phyloP scores from a whole-genome alignment of 352 stramenopile species.

The Thalassiosira hispida region DNA sequence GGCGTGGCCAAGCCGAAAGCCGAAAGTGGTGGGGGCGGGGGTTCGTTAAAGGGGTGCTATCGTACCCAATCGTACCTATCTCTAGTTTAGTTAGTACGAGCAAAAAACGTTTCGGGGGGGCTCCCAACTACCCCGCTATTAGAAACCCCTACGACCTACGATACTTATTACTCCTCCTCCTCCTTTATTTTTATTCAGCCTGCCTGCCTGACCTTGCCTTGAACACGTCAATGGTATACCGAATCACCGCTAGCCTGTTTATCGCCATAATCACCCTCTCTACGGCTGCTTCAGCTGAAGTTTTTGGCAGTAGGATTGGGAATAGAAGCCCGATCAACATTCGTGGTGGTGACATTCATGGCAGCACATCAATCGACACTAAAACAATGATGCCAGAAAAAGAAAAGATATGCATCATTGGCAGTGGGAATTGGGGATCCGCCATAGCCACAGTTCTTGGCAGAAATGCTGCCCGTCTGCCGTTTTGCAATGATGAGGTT shows the following conservation, averaged over 20 bases:
- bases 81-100: too few species aligned
- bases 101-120: too few species aligned
- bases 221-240: not conserved
- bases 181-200: too few species aligned
- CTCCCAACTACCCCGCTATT: too few species aligned
- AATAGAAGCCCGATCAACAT: not conserved
- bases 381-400: slow-evolving; percentile 27
- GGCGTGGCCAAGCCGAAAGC: too few species aligned
- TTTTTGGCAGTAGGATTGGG: not conserved
- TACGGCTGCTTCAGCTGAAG: not conserved
- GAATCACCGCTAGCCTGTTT: not conserved
- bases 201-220: too few species aligned
- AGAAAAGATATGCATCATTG: slow-evolving; percentile 82
- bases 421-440: slow-evolving; percentile 81
- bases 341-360: not conserved
- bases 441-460: slow-evolving; percentile 85
- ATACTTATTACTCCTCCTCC: too few species aligned
- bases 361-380: not conserved
- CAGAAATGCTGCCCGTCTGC: slow-evolving; percentile 70
- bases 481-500: slow-evolving; percentile 90
- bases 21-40: too few species aligned
- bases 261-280: not conserved
- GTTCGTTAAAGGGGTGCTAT: too few species aligned
- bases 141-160: too few species aligned
- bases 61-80: too few species aligned